These are phyloP conservation scores for Fibroporia radiculosa DNA, from an alignment of 768 basidiomycete genomes.

Conservation along the genomic window DNA sequence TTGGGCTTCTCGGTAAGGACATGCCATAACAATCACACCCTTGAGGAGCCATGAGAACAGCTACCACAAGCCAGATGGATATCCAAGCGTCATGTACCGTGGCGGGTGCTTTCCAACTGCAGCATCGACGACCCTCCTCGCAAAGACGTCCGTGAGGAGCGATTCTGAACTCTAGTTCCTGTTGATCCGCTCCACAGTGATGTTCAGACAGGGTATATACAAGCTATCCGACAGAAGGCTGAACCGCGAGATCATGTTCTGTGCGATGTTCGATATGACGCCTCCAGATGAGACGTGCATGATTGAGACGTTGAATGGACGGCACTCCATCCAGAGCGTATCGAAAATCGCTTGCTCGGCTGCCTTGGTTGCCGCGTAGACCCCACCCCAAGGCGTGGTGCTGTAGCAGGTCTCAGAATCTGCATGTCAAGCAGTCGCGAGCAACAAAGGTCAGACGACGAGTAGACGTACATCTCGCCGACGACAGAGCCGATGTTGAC, in stretches of 20 bases:
- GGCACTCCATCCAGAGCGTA: conserved; percentile 65
- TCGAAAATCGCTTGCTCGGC: conserved; percentile 55
- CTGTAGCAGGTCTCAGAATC: conserved; percentile 28
- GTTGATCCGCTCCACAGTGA: conserved; percentile 45
- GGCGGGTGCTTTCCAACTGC: conserved; percentile 8
- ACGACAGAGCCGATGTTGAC: conserved; percentile 70
- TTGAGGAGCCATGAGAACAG: conserved; percentile 14
- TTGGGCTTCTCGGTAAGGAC: conserved; percentile 2
- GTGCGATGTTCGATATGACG: conserved; percentile 56
- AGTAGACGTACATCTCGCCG: conserved; percentile 45
- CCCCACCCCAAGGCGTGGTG: conserved; percentile 60
- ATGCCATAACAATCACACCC: conserved; percentile 13
- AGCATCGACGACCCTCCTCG: conserved; percentile 11
- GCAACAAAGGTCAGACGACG: not conserved
- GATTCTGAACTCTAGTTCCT: conserved; percentile 33
- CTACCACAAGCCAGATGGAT: not conserved
- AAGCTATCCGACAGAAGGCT: conserved; percentile 41
- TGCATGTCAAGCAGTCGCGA: not conserved
- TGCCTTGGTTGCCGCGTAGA: conserved; percentile 53
- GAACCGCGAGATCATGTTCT: conserved; percentile 28
- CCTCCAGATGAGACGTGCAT: conserved; percentile 62
- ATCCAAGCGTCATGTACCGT: conserved; percentile 11
- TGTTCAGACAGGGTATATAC: conserved; percentile 43
- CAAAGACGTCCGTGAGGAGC: conserved; percentile 16
- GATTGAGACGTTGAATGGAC: conserved; percentile 62